Conservation (phyloP, 805 yeast genomes). For the Candida insectorum region DNA sequence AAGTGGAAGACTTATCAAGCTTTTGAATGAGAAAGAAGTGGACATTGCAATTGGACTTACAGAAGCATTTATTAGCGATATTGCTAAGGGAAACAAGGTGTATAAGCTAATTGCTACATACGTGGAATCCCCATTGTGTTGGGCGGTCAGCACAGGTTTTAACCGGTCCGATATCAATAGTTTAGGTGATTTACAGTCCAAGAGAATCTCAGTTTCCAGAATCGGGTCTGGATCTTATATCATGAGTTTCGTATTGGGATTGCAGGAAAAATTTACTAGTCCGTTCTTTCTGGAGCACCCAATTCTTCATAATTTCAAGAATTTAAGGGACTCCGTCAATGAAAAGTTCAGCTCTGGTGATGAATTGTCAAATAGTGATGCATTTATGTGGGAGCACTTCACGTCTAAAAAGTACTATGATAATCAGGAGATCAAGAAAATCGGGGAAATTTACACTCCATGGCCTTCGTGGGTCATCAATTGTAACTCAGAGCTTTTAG, state of each 20-base stretch:
- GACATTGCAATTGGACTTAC: constrained; percentile 87
- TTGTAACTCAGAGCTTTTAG: constrained; percentile 39
- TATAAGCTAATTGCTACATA: constrained; percentile 77
- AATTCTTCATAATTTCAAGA: constrained; percentile 63
- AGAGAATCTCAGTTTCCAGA: constrained; percentile 73
- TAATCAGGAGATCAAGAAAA: constrained; percentile 68
- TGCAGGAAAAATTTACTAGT: constrained; percentile 49
- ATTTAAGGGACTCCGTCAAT: constrained; percentile 79
- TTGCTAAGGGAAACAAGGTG: constrained; percentile 63
- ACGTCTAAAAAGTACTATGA: constrained; percentile 86
- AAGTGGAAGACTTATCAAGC: constrained; percentile 79
- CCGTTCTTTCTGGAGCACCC: constrained; percentile 55
- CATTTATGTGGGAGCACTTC: constrained; percentile 95
- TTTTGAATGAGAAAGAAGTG: constrained; percentile 58
- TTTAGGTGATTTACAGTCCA: constrained; percentile 54
- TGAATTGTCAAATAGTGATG: constrained; percentile 57
- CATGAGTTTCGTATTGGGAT: constrained; percentile 82
- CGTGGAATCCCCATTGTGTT: constrained; percentile 80
- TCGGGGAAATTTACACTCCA: constrained; percentile 90
- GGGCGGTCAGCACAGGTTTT: constrained; percentile 84
- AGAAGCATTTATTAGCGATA: constrained; percentile 84
- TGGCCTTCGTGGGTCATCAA: constrained; percentile 95
- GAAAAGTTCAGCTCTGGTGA: constrained; percentile 27
- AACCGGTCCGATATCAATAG: constrained; percentile 52
- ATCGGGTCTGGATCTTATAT: constrained; percentile 91